These are phyloP conservation scores for Taphrina communis DNA, from an alignment of 1,139 yeast genomes.

Conservation along the genomic window DNA sequence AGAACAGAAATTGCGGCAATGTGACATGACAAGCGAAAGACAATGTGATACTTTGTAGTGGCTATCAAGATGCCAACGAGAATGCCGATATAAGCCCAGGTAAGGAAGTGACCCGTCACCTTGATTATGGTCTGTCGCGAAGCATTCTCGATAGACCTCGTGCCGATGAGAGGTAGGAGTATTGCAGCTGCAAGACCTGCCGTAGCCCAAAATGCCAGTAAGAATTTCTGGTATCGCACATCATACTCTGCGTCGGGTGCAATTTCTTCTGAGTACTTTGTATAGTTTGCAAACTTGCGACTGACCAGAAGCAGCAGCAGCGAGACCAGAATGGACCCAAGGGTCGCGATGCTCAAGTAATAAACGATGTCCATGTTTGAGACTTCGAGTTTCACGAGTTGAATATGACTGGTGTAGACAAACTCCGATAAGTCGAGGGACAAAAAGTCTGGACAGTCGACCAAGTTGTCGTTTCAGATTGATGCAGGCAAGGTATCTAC, in stretches of 20 bases:
- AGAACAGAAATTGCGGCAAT: background rate
- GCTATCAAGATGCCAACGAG: background rate
- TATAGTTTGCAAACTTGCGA: background rate
- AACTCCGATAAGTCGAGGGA: background rate
- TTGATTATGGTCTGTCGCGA: background rate
- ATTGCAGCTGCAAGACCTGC: slow-evolving; percentile 8
- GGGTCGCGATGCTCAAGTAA: slow-evolving; percentile 3
- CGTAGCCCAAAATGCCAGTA: slow-evolving; percentile 8
- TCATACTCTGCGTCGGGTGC: slow-evolving; percentile 31
- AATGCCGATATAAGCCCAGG: slow-evolving; percentile 1
- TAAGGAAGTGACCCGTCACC: background rate
- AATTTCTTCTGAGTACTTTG: slow-evolving; percentile 14
- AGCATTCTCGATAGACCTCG: slow-evolving; percentile 1
- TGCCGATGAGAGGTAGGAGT: background rate
- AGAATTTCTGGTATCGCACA: slow-evolving; percentile 10
- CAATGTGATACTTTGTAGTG: background rate
- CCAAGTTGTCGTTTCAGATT: no score
- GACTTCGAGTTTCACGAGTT: background rate
- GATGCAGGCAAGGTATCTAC: background rate
- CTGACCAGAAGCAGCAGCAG: background rate
- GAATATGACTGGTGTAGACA: background rate
- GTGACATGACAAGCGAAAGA: slow-evolving; percentile 8
- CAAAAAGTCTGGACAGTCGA: no score
- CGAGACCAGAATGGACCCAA: background rate
- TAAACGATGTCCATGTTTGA: background rate